Percentiles rank a stretch among this genome's conserved stretches.
Conservation (phyloP, 169 alveolate genomes). For the Babesia ovata region DNA sequence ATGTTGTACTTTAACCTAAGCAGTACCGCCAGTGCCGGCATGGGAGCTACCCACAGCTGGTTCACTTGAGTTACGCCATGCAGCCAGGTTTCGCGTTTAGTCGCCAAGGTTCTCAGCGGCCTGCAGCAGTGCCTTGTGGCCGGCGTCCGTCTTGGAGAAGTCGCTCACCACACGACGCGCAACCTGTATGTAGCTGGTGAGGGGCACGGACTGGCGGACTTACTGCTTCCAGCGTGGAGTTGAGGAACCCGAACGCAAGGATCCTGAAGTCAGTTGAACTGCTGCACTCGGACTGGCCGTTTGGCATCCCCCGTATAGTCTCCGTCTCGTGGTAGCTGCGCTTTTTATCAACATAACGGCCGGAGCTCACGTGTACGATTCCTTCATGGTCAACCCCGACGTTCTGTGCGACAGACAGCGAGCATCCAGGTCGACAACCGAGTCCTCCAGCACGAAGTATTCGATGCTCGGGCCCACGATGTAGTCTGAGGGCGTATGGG, state of each 20-base stretch:
- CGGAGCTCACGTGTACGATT: slow-evolving; percentile 33
- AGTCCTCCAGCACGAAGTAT: slow-evolving; percentile 54
- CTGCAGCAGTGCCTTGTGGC: slow-evolving; percentile 1
- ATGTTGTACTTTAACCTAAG: too few relatives aligned
- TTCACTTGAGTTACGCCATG: too few relatives aligned
- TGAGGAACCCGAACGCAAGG: slow-evolving; percentile 48
- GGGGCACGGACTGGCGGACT: background rate
- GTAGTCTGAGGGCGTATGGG: slow-evolving; percentile 24
- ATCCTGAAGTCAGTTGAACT: slow-evolving; percentile 42
- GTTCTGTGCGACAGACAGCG: slow-evolving; percentile 33
- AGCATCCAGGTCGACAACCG: slow-evolving; percentile 44
- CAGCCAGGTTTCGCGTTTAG: too few relatives aligned
- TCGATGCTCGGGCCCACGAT: slow-evolving; percentile 49
- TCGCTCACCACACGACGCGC: slow-evolving; percentile 26
- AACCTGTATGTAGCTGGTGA: background rate
- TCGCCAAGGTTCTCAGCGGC: slow-evolving; percentile 1
- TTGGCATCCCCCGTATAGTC: slow-evolving; percentile 17
- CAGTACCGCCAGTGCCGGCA: too few relatives aligned
- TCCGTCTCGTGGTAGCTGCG: slow-evolving; percentile 60
- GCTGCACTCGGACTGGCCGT: slow-evolving; percentile 18
- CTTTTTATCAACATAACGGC: background rate
- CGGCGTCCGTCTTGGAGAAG: slow-evolving; percentile 14
- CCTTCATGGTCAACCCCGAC: slow-evolving; percentile 37
- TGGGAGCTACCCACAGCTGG: too few relatives aligned
- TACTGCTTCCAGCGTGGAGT: slow-evolving; percentile 52